phyloP scores from a whole-genome alignment of 495 filamentous ascomycete genomes.

The Podospora anserina region DNA sequence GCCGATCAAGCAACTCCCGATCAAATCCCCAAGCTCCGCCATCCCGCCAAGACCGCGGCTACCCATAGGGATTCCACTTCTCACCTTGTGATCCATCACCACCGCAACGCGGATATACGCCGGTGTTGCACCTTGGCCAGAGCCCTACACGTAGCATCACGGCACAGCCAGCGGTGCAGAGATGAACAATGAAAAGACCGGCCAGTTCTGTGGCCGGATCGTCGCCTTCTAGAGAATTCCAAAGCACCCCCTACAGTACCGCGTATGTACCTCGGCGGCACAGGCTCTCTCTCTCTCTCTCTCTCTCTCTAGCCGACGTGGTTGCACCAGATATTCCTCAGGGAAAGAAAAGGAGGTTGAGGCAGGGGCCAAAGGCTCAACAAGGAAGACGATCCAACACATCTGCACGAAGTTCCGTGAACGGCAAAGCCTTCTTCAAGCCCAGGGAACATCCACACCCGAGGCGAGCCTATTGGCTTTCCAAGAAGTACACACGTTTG shows the following conservation, averaged over 20 bases:
- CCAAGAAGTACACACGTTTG: background rate
- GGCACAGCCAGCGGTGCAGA: background rate
- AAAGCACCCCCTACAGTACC: background rate
- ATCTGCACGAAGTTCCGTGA: slow-evolving; percentile 17
- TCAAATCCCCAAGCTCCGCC: background rate
- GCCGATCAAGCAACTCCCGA: background rate
- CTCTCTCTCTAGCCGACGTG: background rate
- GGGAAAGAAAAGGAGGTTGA: background rate
- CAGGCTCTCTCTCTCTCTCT: background rate
- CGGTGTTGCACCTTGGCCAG: background rate
- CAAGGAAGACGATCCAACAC: slow-evolving; percentile 2
- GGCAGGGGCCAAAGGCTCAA: slow-evolving; percentile 9
- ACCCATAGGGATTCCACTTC: background rate
- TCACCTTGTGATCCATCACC: background rate
- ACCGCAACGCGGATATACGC: background rate
- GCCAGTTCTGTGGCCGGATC: background rate
- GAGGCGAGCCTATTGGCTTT: slow-evolving; percentile 21
- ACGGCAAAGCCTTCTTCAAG: slow-evolving; percentile 12
- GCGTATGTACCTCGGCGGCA: background rate
- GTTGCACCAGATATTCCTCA: background rate
- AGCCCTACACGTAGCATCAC: background rate
- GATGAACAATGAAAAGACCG: background rate
- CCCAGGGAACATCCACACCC: background rate
- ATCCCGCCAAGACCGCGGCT: background rate
- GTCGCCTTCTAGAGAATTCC: slow-evolving; percentile 6